Conservation (phyloP, 2,329 filamentous ascomycete genomes). For the Chaetomium strumarium region DNA sequence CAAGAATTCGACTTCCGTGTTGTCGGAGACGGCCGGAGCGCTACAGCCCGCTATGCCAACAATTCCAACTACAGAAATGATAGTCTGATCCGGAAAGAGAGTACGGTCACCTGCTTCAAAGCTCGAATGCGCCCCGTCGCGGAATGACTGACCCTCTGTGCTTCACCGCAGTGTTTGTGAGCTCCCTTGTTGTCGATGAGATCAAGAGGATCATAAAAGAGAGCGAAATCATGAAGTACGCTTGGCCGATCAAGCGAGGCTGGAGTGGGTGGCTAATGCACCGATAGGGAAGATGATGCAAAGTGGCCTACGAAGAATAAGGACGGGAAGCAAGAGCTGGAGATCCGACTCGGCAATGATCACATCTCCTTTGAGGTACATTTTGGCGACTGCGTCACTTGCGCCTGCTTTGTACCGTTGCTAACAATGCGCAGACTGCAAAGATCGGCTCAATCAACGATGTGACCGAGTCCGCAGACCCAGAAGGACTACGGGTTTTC, state of each 20-base stretch:
- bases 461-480: conserved; percentile 91
- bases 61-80: conserved; percentile 99
- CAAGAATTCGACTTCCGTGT: conserved; percentile 94
- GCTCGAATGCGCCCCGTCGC: not conserved
- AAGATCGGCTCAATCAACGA: conserved; percentile 97
- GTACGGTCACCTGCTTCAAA: conserved; percentile 47
- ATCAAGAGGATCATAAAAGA: conserved; percentile 97
- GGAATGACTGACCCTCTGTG: not conserved
- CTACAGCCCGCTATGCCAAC: conserved; percentile 93
- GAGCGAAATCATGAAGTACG: conserved; percentile 94
- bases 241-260: not conserved
- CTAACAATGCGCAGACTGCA: conserved; percentile 61
- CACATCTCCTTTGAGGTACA: conserved; percentile 94
- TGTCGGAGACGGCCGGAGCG: conserved; percentile 86
- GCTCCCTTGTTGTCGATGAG: conserved; percentile 80
- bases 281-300: conserved; percentile 80
- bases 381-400: not conserved
- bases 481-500: conserved; percentile 92
- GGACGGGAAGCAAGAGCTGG: conserved; percentile 91
- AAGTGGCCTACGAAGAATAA: conserved; percentile 99
- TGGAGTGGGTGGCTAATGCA: conserved; percentile 24
- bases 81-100: conserved; percentile 98
- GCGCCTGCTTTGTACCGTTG: not conserved
- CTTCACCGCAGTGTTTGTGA: conserved; percentile 80
- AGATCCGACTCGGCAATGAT: conserved; percentile 88